phyloP scores from a whole-genome alignment of 2,329 filamentous ascomycete species.

The Monilinia vaccinii-corymbosi region DNA sequence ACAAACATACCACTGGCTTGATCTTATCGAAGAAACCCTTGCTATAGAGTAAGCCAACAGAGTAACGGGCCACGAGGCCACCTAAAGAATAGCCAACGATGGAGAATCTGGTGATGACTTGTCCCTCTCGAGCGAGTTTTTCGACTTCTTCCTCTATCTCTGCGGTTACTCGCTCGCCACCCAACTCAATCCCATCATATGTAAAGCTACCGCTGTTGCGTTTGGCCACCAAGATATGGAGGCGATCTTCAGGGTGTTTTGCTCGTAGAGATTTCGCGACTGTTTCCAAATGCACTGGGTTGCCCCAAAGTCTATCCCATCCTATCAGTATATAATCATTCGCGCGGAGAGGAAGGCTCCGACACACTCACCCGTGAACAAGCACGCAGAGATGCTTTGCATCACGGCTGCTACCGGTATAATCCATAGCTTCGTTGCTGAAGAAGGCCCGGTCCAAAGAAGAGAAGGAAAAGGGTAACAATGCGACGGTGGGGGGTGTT shows the following conservation, averaged over 20 bases:
- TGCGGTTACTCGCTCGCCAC: slow-evolving; percentile 56
- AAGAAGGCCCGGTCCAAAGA: slow-evolving; percentile 32
- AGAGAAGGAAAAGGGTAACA: slow-evolving; percentile 29
- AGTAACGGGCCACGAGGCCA: slow-evolving; percentile 78
- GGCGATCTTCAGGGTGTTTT: slow-evolving; percentile 49
- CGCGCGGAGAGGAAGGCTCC: background rate
- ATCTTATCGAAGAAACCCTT: slow-evolving; percentile 72
- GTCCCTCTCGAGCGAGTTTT: slow-evolving; percentile 49
- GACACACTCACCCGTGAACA: slow-evolving; percentile 50
- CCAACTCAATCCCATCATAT: slow-evolving; percentile 60
- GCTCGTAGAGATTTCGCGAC: slow-evolving; percentile 57
- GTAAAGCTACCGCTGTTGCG: slow-evolving; percentile 66
- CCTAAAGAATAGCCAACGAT: slow-evolving; percentile 85
- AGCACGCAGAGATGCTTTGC: slow-evolving; percentile 69
- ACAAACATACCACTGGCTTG: slow-evolving; percentile 56
- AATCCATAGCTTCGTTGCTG: slow-evolving; percentile 34
- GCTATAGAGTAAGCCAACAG: slow-evolving; percentile 72
- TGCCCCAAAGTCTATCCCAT: slow-evolving; percentile 60
- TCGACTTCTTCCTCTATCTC: slow-evolving; percentile 59
- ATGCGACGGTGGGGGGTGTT: slow-evolving; percentile 20
- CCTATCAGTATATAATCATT: background rate
- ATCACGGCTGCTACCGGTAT: slow-evolving; percentile 41
- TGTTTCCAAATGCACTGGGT: slow-evolving; percentile 62
- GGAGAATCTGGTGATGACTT: slow-evolving; percentile 71
- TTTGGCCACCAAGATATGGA: slow-evolving; percentile 64